phyloP scores from a whole-genome alignment of 148 eudicot species.

The Selenicereus undatus region DNA sequence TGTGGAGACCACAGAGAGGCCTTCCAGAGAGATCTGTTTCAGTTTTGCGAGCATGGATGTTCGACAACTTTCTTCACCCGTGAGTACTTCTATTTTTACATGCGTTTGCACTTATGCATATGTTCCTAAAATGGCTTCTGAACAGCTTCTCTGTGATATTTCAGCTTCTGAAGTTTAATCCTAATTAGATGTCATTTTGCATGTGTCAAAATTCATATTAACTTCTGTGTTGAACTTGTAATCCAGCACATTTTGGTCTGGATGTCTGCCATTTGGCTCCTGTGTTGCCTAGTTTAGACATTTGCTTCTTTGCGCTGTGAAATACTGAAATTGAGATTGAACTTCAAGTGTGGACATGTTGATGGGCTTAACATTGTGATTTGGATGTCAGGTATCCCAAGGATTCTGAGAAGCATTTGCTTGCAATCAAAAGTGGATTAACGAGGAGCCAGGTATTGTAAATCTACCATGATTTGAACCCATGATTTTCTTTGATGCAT shows the following conservation, averaged over 20 bases:
- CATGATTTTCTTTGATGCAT: neutral
- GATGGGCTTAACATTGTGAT: neutral
- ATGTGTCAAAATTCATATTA: too few relatives aligned
- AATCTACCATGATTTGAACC: neutral
- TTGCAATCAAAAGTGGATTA: conserved; percentile 82
- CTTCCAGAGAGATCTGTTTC: conserved; percentile 95
- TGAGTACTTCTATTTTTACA: conserved; percentile 28
- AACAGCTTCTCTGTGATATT: too few relatives aligned
- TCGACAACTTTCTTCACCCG: conserved; percentile 98
- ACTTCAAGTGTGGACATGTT: neutral
- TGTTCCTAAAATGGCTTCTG: too few relatives aligned
- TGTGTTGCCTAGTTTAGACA: too few relatives aligned
- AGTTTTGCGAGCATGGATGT: conserved; percentile 90
- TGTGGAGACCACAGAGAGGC: conserved; percentile 97
- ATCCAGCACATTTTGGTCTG: too few relatives aligned
- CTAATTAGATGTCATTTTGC: too few relatives aligned
- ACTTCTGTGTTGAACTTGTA: too few relatives aligned
- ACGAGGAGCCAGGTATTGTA: conserved; percentile 80
- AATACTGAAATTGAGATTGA: neutral
- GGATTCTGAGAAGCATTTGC: conserved; percentile 91
- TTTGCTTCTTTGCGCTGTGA: too few relatives aligned
- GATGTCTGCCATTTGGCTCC: too few relatives aligned
- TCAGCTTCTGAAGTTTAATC: too few relatives aligned
- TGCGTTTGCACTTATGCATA: too few relatives aligned
- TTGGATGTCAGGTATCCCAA: conserved; percentile 73